Evolutionary conservation across 139 green algal genomes (phyloP), one percentile per base, ranked within the genome.

Genomic region (Eudorina sp.): DNA sequence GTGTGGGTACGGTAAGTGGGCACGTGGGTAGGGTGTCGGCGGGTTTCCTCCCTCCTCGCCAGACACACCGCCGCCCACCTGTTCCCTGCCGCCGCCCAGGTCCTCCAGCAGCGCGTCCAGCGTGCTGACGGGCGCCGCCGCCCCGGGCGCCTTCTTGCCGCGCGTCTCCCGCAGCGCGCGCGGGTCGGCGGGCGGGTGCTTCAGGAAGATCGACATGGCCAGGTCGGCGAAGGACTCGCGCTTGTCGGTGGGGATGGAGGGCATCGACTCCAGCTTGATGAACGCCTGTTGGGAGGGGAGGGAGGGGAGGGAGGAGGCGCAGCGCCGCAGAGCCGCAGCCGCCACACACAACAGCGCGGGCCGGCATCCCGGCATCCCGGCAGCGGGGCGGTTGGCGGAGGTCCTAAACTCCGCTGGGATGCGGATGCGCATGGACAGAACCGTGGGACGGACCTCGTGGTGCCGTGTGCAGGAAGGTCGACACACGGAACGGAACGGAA

Each of bases 161-260:
- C 68, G 68, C 34, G 83, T 88, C 83, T 88, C 83, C 41, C 68
- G 74, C 34, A 94, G 51, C 34, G 76, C 69, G 13, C 89, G 88
- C 29, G 95, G 95, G 89, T 98, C 95, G 9, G 88, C 82, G 18
- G 96, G 96, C 16, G 90, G 73, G 82, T 96, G 84, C 60, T 94
- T 93, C 48, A 92, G 75, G 90, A 98, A 98, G 40, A 98, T 95
- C 77, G 90, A 90, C 89, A 97, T 94, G n/a, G 94, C 94, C 36
- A 97, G 89, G 82, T 96, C 93, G 34, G 91, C 83, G 66, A 92
- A 96, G 40, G 89, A 74, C 77, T 94, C 88, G 1, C 85, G 87
- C 78, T 93, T 82, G 72, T 86, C 89, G 46, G n/a, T 45, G 6
- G 89, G 88, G 36, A 96, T 91, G 46, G 41, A 89, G 11, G 86